Evolutionary conservation across 441 rosid species (phyloP).

Genomic region (Cnidoscolus chayamansa): DNA sequence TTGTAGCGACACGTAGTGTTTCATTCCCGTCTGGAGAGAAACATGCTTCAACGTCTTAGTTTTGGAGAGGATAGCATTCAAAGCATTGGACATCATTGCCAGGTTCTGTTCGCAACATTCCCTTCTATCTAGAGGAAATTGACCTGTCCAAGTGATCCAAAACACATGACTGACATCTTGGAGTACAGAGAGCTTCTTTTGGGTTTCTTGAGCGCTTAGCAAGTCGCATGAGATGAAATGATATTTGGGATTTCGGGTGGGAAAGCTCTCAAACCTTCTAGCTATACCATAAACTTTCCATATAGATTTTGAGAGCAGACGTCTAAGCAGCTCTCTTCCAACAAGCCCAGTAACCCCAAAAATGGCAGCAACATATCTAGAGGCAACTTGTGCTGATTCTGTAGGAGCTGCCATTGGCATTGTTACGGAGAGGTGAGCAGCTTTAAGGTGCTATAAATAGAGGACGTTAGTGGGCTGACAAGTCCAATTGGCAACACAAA

Average conservation of each 20-base stretch:
- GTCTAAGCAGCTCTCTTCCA: constrained; percentile 49
- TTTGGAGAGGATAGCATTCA: constrained; percentile 54
- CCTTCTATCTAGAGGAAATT: constrained; percentile 47
- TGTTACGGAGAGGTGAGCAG: background rate
- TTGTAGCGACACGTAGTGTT: constrained; percentile 58
- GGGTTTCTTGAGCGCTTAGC: constrained; percentile 50
- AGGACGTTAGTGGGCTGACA: background rate
- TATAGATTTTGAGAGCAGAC: constrained; percentile 32
- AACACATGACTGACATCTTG: constrained; percentile 66
- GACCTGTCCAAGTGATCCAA: constrained; percentile 80
- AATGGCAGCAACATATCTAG: constrained; percentile 41
- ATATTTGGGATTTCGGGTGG: constrained; percentile 41
- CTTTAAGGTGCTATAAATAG: background rate
- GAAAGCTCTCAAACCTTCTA: constrained; percentile 39
- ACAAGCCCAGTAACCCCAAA: constrained; percentile 64
- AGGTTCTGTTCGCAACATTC: constrained; percentile 67
- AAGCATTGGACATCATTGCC: constrained; percentile 66
- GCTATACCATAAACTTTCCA: constrained; percentile 65
- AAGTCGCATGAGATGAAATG: constrained; percentile 77
- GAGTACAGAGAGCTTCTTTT: constrained; percentile 39
- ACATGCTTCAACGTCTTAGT: constrained; percentile 59
- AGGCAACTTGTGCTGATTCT: constrained; percentile 9
- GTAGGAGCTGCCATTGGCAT: constrained; percentile 25
- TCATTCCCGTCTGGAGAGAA: constrained; percentile 83
- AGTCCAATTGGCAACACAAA: background rate